Base-by-base conservation (phyloP, 306 rosid species). In the Lablab purpureus region DNA sequence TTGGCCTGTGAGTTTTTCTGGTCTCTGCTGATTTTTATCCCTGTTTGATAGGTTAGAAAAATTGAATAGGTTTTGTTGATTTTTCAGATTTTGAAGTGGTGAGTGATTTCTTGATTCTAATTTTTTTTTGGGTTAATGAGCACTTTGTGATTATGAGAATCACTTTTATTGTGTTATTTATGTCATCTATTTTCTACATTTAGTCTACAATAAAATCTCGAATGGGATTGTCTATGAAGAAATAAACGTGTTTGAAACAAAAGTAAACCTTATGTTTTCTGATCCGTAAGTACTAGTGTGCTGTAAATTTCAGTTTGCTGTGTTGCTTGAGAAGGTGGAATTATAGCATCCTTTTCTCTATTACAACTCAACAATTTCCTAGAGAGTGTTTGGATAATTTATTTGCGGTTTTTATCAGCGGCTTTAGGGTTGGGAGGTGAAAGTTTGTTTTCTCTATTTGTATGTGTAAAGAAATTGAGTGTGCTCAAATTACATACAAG, bases 1-100 rank as follows among this genome's bases (percentile, higher is more conserved):
- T 92, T 70, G 82, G 87, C 85, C 91, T 93, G 99, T 96, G 83
- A 87, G 87, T 70, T 12, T 22, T 1, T 17, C 6, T 79, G 36
- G 0, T 15, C 3, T 54, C 71, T 10, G 37, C 45, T 15, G 28
- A 23, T 37, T 71, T 47, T 54, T 73, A 12, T 51, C 41, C 60
- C 51, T 69, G 27, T 54, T 41, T 71, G 18, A 11, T 13, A 14
- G 2, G 6, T 10, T 21, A 4, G 25, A 19, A 5, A 75, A 19
- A n/a, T 1, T 55, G 11, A 9, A 25, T 58, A 0, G 18, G 17
- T 56, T 58, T 41, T 23, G 4, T 54, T 75, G 10, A 34, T 71
- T 7, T 23, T 45, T 22, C 49, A 4, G 27, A 43, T 59, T 60
- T 60, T 22, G 10, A 23, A 32, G 17, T 56, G 60, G 14, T 17